These are phyloP conservation scores for Penicillium paradoxum DNA, from an alignment of 495 filamentous ascomycete genomes.

Conservation along the genomic window DNA sequence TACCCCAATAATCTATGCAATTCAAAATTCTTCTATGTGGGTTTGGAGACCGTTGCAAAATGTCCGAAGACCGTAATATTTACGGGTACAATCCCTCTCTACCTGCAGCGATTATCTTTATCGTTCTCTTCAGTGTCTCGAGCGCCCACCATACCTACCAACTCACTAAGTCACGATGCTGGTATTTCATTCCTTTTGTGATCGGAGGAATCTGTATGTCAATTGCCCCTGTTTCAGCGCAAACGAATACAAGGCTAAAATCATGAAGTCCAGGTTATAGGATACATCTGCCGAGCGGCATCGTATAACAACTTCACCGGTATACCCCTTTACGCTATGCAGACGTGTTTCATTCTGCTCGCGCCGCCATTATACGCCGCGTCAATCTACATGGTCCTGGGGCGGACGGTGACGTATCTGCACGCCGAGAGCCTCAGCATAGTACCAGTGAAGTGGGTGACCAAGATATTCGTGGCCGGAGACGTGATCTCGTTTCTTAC, in stretches of 20 bases:
- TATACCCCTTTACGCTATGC: conserved; percentile 32
- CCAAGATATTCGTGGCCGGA: conserved; percentile 35
- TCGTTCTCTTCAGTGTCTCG: conserved; percentile 16
- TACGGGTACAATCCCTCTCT: conserved; percentile 25
- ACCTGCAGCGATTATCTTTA: conserved; percentile 20
- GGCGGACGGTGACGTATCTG: conserved; percentile 42
- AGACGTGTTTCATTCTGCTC: conserved; percentile 39
- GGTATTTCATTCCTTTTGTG: conserved; percentile 29
- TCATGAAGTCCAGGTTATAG: conserved; percentile 49
- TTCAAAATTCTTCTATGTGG: too few species aligned
- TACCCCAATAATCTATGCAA: too few species aligned
- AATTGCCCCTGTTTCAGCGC: background rate
- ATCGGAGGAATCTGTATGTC: conserved; percentile 25
- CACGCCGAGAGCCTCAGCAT: conserved; percentile 36
- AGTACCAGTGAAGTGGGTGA: conserved; percentile 26
- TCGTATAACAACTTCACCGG: conserved; percentile 25
- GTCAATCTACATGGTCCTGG: conserved; percentile 58
- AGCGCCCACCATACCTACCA: conserved; percentile 16
- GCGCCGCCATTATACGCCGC: conserved; percentile 51
- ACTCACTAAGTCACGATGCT: conserved; percentile 20
- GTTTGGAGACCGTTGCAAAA: too few species aligned
- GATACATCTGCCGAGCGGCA: conserved; percentile 52
- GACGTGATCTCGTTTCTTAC: conserved; percentile 33
- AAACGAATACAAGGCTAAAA: background rate
- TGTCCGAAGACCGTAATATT: conserved; percentile 16